Evolutionary conservation across 306 rosid genomes (phyloP).

Genomic region (Benincasa hispida): DNA sequence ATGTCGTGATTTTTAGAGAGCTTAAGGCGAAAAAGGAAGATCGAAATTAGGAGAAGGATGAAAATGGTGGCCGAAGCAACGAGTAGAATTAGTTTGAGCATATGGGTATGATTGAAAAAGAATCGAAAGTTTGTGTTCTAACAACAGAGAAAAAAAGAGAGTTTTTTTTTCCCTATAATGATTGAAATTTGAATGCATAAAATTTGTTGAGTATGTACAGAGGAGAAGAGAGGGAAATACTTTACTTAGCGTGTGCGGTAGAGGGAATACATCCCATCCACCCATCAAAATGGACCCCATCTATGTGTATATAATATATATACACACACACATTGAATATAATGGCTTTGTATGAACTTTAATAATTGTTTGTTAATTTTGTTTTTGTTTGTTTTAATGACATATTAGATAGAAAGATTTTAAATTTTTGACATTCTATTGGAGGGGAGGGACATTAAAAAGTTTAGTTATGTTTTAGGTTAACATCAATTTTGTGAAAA

Average conservation of each 20-base stretch:
- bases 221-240: neutral
- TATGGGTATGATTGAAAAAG: conserved; percentile 13
- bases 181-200: neutral
- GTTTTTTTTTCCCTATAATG: neutral
- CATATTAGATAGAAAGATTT: too few relatives aligned
- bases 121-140: too few relatives aligned
- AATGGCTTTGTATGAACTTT: too few relatives aligned
- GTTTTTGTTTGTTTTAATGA: too few relatives aligned
- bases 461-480: too few relatives aligned
- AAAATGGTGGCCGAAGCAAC: conserved; percentile 25
- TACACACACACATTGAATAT: too few relatives aligned
- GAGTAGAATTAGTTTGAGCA: conserved; percentile 35
- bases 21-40: conserved; percentile 30
- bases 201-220: neutral
- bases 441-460: too few relatives aligned
- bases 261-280: conserved; percentile 6
- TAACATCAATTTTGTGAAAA: too few relatives aligned
- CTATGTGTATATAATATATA: neutral
- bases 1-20: conserved; percentile 10
- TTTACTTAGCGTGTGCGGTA: neutral
- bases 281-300: neutral
- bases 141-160: neutral
- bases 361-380: too few relatives aligned
- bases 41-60: conserved; percentile 23
- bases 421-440: too few relatives aligned